phyloP scores from a whole-genome alignment of 2,329 filamentous ascomycete species.

The Colletotrichum agaves region DNA sequence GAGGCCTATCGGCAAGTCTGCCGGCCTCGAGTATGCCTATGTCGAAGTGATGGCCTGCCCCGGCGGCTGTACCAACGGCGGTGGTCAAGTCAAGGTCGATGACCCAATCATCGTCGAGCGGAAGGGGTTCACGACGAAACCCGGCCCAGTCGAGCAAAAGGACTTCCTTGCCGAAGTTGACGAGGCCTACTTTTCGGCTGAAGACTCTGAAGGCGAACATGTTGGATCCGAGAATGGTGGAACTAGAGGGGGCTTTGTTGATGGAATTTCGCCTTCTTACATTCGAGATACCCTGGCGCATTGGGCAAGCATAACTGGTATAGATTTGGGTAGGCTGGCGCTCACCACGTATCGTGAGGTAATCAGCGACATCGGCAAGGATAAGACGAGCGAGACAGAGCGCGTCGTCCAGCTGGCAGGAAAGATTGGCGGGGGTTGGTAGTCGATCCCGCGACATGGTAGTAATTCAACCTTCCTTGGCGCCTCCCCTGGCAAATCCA shows the following conservation, averaged over 20 bases:
- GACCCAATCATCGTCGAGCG: constrained; percentile 73
- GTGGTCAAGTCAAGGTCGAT: constrained; percentile 91
- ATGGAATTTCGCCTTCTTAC: constrained; percentile 73
- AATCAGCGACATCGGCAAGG: constrained; percentile 93
- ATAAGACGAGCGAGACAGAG: constrained; percentile 75
- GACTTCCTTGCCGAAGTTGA: constrained; percentile 85
- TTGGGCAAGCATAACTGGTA: constrained; percentile 79
- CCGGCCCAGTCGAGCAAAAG: constrained; percentile 83
- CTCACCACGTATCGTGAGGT: constrained; percentile 93
- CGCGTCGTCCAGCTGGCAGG: constrained; percentile 88
- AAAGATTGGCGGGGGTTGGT: constrained; percentile 96
- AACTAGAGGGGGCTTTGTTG: constrained; percentile 58
- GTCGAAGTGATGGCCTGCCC: constrained; percentile 99
- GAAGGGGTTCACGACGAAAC: constrained; percentile 61
- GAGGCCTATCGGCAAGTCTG: constrained; percentile 61
- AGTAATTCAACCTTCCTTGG: constrained; percentile 55
- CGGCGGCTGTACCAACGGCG: constrained; percentile 97
- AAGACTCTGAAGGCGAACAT: constrained; percentile 58
- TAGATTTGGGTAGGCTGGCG: constrained; percentile 76
- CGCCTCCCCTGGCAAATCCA: constrained; percentile 76
- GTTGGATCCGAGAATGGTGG: constrained; percentile 41
- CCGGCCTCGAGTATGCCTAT: constrained; percentile 80
- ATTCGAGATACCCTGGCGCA: constrained; percentile 77
- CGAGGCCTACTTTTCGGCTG: constrained; percentile 88
- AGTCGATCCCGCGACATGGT: constrained; percentile 43